Percentiles rank a stretch among this genome's conserved stretches.
Evolutionary conservation across 441 rosid genomes (phyloP).

Genomic region (Populus hybrid): DNA sequence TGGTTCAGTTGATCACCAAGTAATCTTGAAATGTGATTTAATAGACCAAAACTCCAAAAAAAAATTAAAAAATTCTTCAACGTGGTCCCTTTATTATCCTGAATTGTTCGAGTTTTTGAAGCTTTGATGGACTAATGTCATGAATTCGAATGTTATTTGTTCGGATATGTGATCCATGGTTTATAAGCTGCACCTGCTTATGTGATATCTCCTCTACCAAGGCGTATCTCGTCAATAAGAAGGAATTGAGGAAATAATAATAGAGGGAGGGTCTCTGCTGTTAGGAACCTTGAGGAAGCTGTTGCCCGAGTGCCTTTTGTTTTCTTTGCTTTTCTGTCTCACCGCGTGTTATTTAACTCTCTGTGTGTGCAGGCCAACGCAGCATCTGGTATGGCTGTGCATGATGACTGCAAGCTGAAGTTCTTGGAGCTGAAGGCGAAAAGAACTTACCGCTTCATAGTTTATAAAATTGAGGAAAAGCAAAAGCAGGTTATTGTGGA

Average conservation of each 20-base stretch:
- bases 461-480: constrained; percentile 57
- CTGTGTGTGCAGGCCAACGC: constrained; percentile 40
- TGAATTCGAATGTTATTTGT: too few species aligned
- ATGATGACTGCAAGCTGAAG: constrained; percentile 63
- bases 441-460: constrained; percentile 51
- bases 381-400: constrained; percentile 57
- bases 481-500: constrained; percentile 59
- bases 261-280: not conserved
- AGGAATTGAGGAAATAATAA: not conserved
- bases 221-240: too few species aligned
- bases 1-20: not conserved
- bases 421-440: constrained; percentile 58
- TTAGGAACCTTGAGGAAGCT: not conserved
- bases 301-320: not conserved
- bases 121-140: too few species aligned
- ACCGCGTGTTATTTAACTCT: not conserved
- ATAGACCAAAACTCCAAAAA: too few species aligned
- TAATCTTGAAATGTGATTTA: not conserved
- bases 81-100: not conserved
- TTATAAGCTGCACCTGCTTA: not conserved
- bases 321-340: not conserved
- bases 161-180: not conserved
- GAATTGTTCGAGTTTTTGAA: not conserved
- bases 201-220: not conserved
- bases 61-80: too few species aligned